phyloP scores from a whole-genome alignment of 2,329 filamentous ascomycete genomes.

The Geoglossum cookeanum region DNA sequence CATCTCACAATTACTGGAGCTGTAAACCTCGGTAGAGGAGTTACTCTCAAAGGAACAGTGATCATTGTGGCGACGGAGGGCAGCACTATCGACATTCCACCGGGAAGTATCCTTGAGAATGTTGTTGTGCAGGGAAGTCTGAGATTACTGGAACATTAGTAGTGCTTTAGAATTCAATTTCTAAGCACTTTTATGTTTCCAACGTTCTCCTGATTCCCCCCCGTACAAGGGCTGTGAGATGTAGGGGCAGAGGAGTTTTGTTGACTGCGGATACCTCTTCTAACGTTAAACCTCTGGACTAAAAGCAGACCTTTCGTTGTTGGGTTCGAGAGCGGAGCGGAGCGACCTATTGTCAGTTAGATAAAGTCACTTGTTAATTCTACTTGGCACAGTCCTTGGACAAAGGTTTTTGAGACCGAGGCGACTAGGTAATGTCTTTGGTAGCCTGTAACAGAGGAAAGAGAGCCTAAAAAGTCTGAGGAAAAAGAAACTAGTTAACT shows the following conservation, averaged over 20 bases:
- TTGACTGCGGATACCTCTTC: no score
- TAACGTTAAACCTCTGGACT: no score
- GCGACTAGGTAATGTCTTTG: no score
- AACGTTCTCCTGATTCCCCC: neutral
- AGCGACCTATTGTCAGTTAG: no score
- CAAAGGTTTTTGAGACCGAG: no score
- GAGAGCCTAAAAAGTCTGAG: no score
- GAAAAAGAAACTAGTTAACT: no score
- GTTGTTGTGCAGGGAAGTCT: conserved; percentile 96
- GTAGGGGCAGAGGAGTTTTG: neutral
- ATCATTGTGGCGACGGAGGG: conserved; percentile 98
- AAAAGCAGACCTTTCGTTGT: no score
- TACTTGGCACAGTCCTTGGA: no score
- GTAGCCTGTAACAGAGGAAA: no score
- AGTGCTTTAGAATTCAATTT: neutral
- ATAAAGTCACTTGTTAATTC: no score
- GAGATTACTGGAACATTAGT: conserved; percentile 47
- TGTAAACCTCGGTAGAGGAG: conserved; percentile 88
- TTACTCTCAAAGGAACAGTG: conserved; percentile 93
- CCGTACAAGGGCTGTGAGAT: neutral
- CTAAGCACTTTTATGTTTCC: neutral
- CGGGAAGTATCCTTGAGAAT: conserved; percentile 93
- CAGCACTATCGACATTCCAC: conserved; percentile 92
- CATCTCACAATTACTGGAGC: conserved; percentile 95
- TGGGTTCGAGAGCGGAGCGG: no score